phyloP scores from a whole-genome alignment of 2,329 filamentous ascomycete genomes.

The Aureobasidium subglaciale region DNA sequence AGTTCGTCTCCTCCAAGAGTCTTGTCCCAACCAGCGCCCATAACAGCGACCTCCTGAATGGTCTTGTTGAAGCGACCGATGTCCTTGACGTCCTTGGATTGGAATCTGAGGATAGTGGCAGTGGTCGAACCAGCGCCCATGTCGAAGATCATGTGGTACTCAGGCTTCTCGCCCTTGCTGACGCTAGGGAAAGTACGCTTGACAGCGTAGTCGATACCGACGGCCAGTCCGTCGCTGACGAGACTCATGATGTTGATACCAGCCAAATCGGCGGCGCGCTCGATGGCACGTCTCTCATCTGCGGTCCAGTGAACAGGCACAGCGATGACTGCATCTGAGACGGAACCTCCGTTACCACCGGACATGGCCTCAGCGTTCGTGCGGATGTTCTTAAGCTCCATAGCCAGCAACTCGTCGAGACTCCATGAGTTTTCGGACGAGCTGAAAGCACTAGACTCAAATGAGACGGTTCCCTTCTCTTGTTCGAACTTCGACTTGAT shows the following conservation, averaged over 20 bases:
- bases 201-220: constrained; percentile 92
- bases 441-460: constrained; percentile 70
- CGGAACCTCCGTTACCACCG: constrained; percentile 58
- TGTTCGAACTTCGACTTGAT: constrained; percentile 58
- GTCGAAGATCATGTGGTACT: constrained; percentile 90
- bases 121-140: constrained; percentile 96
- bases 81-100: constrained; percentile 83
- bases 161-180: constrained; percentile 74
- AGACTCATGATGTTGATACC: constrained; percentile 79
- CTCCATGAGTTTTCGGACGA: constrained; percentile 58
- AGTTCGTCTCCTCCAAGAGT: constrained; percentile 84
- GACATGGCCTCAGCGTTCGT: constrained; percentile 80
- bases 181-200: constrained; percentile 80
- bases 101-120: constrained; percentile 82
- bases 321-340: constrained; percentile 81
- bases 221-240: constrained; percentile 82
- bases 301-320: constrained; percentile 83
- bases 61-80: constrained; percentile 93
- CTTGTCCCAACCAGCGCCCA: constrained; percentile 82
- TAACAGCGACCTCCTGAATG: constrained; percentile 83
- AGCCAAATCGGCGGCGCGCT: constrained; percentile 77
- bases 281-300: constrained; percentile 81
- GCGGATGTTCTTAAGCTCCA: constrained; percentile 89
- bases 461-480: constrained; percentile 62
- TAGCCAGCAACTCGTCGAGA: constrained; percentile 89